Evolutionary conservation across 192 early-diverging fungal genomes (phyloP).

Genomic region (Podila epicladia): DNA sequence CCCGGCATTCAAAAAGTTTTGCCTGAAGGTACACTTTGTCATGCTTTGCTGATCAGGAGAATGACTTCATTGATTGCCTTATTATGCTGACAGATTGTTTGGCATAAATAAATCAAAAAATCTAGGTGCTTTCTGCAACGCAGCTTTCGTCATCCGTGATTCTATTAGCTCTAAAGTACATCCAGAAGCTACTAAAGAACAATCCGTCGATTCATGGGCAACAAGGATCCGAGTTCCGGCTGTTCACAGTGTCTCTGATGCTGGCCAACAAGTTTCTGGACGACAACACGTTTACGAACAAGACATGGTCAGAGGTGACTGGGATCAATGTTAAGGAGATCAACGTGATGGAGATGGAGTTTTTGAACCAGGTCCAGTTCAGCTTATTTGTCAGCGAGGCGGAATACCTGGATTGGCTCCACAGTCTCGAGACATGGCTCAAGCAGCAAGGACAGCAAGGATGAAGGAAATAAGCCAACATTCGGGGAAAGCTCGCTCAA

Average conservation of each 20-base stretch:
- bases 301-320: slow-evolving; percentile 89
- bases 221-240: slow-evolving; percentile 80
- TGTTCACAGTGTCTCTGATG: slow-evolving; percentile 88
- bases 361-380: slow-evolving; percentile 79
- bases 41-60: no score
- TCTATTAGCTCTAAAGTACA: slow-evolving; percentile 70
- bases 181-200: slow-evolving; percentile 63
- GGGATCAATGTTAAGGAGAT: slow-evolving; percentile 82
- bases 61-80: not conserved
- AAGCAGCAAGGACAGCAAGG: slow-evolving; percentile 45
- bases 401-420: slow-evolving; percentile 80
- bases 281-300: slow-evolving; percentile 92
- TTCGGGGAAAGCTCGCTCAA: no score
- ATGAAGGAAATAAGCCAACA: not conserved
- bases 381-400: slow-evolving; percentile 72
- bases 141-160: slow-evolving; percentile 73
- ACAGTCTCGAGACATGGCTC: slow-evolving; percentile 50
- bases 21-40: slow-evolving; percentile 33
- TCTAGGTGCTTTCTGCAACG: slow-evolving; percentile 65
- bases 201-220: slow-evolving; percentile 67
- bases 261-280: slow-evolving; percentile 87
- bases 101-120: slow-evolving; percentile 39
- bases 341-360: slow-evolving; percentile 90
- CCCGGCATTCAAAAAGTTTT: slow-evolving; percentile 48
- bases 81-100: not conserved